These are phyloP conservation scores for Nemania sp. DNA, from an alignment of 2,329 filamentous ascomycete genomes.

Conservation along the genomic window DNA sequence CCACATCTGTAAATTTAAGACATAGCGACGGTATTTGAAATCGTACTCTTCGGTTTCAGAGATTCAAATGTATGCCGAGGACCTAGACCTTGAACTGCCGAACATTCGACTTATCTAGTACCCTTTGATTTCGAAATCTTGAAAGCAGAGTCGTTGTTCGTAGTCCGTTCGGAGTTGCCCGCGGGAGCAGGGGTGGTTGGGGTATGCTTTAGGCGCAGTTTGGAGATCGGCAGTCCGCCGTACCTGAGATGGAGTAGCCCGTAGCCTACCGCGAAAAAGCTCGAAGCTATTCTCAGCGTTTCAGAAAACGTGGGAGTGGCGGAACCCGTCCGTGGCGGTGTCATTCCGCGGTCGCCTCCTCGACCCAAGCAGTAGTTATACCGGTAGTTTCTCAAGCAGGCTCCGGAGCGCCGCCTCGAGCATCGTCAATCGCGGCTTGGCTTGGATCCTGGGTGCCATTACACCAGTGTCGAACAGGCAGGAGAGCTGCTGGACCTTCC, in stretches of 20 bases:
- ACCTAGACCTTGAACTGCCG: too few species aligned
- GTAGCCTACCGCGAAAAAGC: background rate
- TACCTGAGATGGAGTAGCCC: background rate
- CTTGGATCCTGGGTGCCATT: background rate
- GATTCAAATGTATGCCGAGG: too few species aligned
- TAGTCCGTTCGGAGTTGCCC: background rate
- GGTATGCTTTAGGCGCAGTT: too few species aligned
- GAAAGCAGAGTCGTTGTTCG: background rate
- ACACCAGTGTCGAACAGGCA: conserved; percentile 17
- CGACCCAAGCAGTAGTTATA: too few species aligned
- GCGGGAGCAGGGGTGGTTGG: background rate
- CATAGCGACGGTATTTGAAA: too few species aligned
- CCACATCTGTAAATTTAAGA: too few species aligned
- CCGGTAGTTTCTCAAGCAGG: background rate
- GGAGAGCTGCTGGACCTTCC: conserved; percentile 7
- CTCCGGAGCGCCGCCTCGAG: background rate
- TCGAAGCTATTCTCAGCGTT: background rate
- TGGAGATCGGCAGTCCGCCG: conserved; percentile 1
- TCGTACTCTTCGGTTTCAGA: too few species aligned
- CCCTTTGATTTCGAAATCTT: background rate
- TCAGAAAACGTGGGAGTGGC: background rate
- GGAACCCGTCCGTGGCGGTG: background rate
- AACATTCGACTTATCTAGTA: too few species aligned
- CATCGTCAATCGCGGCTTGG: conserved; percentile 6
- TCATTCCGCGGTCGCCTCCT: conserved; percentile 12